A percentile compares a stretch with the other conserved stretches of the same genome.
Conservation (phyloP, 2,329 filamentous ascomycete genomes). For the Botrytis galanthina region DNA sequence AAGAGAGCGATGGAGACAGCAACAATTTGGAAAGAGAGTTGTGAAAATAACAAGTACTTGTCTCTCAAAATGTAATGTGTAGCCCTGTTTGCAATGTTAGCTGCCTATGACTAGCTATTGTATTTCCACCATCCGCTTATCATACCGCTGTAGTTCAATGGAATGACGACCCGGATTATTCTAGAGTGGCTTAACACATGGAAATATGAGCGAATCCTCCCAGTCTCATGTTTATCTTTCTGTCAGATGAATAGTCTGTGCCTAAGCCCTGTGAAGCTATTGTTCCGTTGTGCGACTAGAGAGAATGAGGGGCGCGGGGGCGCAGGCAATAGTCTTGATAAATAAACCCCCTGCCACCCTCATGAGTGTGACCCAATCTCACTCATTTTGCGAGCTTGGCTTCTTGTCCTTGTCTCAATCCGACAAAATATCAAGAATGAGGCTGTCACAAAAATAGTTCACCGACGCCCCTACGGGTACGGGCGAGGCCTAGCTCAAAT, state of each 20-base stretch:
- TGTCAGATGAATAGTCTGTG: neutral
- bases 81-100: neutral
- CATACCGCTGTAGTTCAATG: neutral
- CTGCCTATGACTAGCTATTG: neutral
- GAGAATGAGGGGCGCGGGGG: neutral
- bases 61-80: neutral
- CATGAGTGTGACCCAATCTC: neutral
- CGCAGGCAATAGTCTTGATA: neutral
- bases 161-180: neutral
- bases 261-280: neutral
- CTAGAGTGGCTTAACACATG: neutral
- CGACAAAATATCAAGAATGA: neutral
- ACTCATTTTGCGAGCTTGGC: neutral
- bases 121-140: neutral
- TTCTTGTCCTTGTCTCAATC: neutral
- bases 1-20: neutral
- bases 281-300: neutral
- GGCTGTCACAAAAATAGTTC: neutral
- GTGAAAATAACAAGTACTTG: neutral
- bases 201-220: neutral
- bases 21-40: no score
- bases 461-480: neutral
- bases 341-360: neutral
- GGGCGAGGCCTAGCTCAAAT: neutral
- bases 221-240: neutral